Evolutionary conservation across 257 asterid species (phyloP).

Genomic region (Nicotiana sylvestris): DNA sequence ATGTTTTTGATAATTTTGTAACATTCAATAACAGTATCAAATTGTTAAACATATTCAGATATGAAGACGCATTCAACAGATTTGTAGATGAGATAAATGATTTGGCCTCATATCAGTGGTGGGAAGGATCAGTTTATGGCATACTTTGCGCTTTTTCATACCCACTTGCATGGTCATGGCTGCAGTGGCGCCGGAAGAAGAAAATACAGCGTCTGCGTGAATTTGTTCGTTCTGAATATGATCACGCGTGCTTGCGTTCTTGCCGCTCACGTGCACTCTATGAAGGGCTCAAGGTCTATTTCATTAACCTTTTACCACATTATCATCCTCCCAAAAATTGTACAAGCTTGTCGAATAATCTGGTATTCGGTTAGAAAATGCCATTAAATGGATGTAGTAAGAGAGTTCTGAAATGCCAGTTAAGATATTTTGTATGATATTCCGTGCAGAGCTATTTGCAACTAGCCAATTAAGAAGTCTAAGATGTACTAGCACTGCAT

Average conservation of each 20-base stretch:
- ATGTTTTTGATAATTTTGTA: not conserved
- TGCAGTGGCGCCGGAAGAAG: conserved; percentile 75
- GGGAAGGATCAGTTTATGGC: conserved; percentile 86
- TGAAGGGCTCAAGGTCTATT: conserved; percentile 78
- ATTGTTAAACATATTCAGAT: conserved; percentile 36
- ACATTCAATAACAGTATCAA: not conserved
- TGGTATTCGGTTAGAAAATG: not conserved
- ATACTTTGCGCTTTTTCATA: conserved; percentile 58
- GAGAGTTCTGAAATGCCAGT: not conserved
- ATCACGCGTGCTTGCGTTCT: conserved; percentile 91
- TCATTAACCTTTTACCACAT: conserved; percentile 11
- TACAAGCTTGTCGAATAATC: not conserved
- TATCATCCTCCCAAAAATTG: not conserved
- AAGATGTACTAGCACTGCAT: too few species aligned
- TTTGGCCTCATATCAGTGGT: conserved; percentile 83
- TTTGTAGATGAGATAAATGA: conserved; percentile 79
- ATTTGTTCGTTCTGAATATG: conserved; percentile 89
- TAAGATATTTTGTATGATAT: not conserved
- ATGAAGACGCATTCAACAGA: conserved; percentile 87
- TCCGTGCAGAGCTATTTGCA: not conserved
- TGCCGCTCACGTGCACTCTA: conserved; percentile 94
- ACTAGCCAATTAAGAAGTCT: too few species aligned
- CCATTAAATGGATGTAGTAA: not conserved
- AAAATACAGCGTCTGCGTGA: conserved; percentile 79
- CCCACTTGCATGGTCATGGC: conserved; percentile 90